phyloP scores from a whole-genome alignment of 768 basidiomycete species.

The Kwoniella europaea region DNA sequence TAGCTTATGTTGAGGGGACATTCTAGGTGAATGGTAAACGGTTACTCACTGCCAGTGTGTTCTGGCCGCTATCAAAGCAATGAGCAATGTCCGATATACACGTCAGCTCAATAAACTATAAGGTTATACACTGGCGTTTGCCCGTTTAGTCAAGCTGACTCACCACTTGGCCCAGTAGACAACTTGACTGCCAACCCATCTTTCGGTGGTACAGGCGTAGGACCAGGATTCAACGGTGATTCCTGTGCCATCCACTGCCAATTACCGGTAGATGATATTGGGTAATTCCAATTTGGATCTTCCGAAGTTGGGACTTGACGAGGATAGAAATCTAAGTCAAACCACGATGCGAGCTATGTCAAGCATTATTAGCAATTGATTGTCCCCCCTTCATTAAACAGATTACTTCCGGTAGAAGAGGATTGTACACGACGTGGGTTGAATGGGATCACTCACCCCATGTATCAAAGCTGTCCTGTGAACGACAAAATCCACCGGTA shows the following conservation, averaged over 20 bases:
- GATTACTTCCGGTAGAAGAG: too few relatives aligned
- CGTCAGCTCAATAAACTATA: too few relatives aligned
- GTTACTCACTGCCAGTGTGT: constrained; percentile 57
- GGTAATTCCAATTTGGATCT: constrained; percentile 46
- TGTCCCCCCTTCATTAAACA: too few relatives aligned
- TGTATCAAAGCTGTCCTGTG: constrained; percentile 49
- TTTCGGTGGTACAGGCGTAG: constrained; percentile 44
- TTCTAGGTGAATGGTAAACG: background rate
- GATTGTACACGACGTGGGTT: background rate
- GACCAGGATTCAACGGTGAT: constrained; percentile 45
- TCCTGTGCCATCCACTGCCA: constrained; percentile 45
- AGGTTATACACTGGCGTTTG: too few relatives aligned
- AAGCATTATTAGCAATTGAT: background rate
- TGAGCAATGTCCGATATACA: too few relatives aligned
- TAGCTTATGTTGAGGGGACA: background rate
- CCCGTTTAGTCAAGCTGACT: constrained; percentile 15
- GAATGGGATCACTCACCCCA: constrained; percentile 40
- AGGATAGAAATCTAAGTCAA: constrained; percentile 54
- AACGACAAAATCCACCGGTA: constrained; percentile 50
- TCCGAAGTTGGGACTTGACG: constrained; percentile 27
- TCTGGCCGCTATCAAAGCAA: constrained; percentile 35
- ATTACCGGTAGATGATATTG: constrained; percentile 25
- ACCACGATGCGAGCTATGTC: constrained; percentile 56
- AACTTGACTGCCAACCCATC: constrained; percentile 49
- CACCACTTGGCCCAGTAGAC: constrained; percentile 53